These are phyloP conservation scores for Torulaspora franciscae DNA, from an alignment of 805 yeast genomes.

Conservation along the genomic window DNA sequence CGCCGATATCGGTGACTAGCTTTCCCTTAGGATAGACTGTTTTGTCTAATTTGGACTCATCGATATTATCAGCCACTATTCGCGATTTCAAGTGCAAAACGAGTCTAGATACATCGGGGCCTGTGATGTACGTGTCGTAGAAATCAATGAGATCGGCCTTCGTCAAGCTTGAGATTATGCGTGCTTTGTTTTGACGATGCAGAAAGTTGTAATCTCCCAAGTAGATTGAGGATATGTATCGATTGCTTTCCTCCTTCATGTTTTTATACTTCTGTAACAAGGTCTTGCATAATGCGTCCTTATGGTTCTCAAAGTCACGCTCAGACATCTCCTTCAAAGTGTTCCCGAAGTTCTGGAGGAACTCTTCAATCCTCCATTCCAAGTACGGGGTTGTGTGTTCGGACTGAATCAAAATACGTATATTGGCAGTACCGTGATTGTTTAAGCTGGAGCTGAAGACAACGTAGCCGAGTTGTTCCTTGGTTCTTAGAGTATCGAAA, in stretches of 20 bases:
- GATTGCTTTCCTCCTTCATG: conserved; percentile 64
- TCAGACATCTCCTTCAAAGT: conserved; percentile 49
- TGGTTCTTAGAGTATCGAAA: conserved; percentile 82
- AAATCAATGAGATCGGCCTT: conserved; percentile 54
- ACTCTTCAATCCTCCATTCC: conserved; percentile 69
- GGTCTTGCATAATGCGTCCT: conserved; percentile 59
- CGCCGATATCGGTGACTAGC: conserved; percentile 42
- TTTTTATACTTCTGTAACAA: conserved; percentile 72
- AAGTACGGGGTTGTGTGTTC: conserved; percentile 72
- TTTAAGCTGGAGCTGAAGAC: conserved; percentile 73
- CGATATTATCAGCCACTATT: conserved; percentile 25
- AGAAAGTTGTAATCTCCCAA: conserved; percentile 77
- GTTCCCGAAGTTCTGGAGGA: conserved; percentile 46
- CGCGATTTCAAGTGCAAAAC: conserved; percentile 61
- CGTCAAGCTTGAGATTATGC: conserved; percentile 47
- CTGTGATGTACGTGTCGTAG: conserved; percentile 44
- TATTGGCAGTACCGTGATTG: conserved; percentile 56
- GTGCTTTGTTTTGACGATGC: conserved; percentile 53
- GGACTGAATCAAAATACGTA: conserved; percentile 74
- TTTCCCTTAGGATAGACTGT: conserved; percentile 47
- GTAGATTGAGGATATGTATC: conserved; percentile 63
- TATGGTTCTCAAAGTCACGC: conserved; percentile 64
- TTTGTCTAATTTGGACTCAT: conserved; percentile 24
- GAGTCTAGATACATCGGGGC: conserved; percentile 39
- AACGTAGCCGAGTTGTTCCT: conserved; percentile 92